Base-by-base conservation (phyloP, 352 stramenopile species). In the Stephanocyclus meneghinianus region DNA sequence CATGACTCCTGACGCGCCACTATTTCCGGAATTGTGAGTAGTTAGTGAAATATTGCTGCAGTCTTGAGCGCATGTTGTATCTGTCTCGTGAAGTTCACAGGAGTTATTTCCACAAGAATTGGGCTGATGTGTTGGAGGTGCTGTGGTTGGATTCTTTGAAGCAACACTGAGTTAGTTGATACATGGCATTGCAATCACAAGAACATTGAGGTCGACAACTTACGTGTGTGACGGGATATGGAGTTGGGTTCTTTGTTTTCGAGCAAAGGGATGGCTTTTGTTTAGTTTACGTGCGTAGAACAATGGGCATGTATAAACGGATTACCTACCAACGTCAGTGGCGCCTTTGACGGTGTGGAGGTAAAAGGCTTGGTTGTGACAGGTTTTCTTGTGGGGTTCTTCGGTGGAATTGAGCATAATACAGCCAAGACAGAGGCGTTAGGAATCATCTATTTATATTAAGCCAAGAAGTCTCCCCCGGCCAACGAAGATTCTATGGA, bases 1-100 rank as follows among this genome's bases (percentile, higher is more conserved):
- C 66, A 74, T 64, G 48, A 64, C 47, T 21, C 66, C 66, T 0
- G 21, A 11, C 11, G 51, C 51, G 11, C 51, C 62, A n/a, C 40
- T 30, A 18, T 15, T 32, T 16, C 62, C 62, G 3, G 18, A 16
- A 51, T 70, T 51, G 7, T 47, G 26, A 6, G 62, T 70, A 13
- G 21, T 32, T 15, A 70, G 40, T 26, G n/a, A 29, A 29, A 70
- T 21, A 32, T 30, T 70, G 8, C 15, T 2, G 2, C 62, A 70
- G 29, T 70, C 62, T 51, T 57, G 11, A 51, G 40, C 13, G 16
- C 62, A 70, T 15, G 40, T 48, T 13, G 62, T 42, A 26, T 35
- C 45, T 18, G 62, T 70, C 47, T 70, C 62, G 3, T 53, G 6
- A 8, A 47, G 3, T 30, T 70, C 32, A 42, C 62, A 70, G 29